Conservation (phyloP, 371 early-diverging fungal species). For the Dichotomocladium elegans region DNA sequence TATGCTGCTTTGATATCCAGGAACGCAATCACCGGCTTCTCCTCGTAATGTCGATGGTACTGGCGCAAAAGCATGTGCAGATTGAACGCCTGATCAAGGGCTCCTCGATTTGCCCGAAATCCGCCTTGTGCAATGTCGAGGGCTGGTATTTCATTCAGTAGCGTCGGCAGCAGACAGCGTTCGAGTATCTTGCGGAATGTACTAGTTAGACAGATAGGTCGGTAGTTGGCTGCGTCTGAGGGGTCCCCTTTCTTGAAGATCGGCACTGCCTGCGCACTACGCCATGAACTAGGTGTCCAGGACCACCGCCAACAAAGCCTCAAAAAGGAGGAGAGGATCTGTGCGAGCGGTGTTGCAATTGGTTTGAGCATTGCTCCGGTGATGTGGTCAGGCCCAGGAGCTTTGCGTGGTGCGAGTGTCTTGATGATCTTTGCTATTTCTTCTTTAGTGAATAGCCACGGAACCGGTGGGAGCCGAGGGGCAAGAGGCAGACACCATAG, state of each 20-base stretch:
- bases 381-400: slow-evolving; percentile 24
- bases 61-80: slow-evolving; percentile 11
- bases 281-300: slow-evolving; percentile 12
- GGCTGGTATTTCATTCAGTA: background rate
- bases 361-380: slow-evolving; percentile 21
- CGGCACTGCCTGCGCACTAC: slow-evolving; percentile 17
- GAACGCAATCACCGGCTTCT: slow-evolving; percentile 10
- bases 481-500: no score
- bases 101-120: slow-evolving; percentile 11
- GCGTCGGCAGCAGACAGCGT: background rate
- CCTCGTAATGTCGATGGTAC: background rate
- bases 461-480: background rate
- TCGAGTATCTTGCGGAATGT: slow-evolving; percentile 13
- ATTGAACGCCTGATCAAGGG: slow-evolving; percentile 19
- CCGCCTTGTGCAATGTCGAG: slow-evolving; percentile 20
- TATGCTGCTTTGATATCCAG: slow-evolving; percentile 23
- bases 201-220: slow-evolving; percentile 15
- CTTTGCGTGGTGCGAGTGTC: slow-evolving; percentile 4
- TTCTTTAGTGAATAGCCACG: background rate
- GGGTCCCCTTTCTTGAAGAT: slow-evolving; percentile 17
- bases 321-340: slow-evolving; percentile 4
- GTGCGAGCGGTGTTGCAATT: background rate
- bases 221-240: slow-evolving; percentile 10
- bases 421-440: background rate
- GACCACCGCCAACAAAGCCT: slow-evolving; percentile 20